Conservation (phyloP, 805 yeast genomes). For the Ogataea methanolica region DNA sequence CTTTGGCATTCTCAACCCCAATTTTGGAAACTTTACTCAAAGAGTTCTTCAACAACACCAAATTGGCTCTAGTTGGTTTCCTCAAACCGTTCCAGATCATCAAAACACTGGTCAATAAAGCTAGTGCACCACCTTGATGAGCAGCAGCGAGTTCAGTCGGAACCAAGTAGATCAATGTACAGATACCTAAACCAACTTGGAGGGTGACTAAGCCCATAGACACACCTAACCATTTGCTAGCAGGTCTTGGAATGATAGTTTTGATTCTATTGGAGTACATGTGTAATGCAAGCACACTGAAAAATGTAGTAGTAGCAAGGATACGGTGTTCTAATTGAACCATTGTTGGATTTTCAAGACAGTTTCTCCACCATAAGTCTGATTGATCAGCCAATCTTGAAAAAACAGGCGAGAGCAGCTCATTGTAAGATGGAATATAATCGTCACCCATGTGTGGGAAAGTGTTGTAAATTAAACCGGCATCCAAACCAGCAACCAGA, state of each 20-base stretch:
- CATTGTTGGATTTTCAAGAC: slow-evolving; percentile 92
- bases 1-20: neutral
- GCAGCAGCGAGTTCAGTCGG: slow-evolving; percentile 92
- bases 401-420: slow-evolving; percentile 70
- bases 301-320: slow-evolving; percentile 77
- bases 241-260: slow-evolving; percentile 48
- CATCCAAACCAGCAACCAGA: slow-evolving; percentile 96
- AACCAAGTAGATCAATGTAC: slow-evolving; percentile 80
- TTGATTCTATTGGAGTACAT: slow-evolving; percentile 58
- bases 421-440: slow-evolving; percentile 68
- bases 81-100: slow-evolving; percentile 54
- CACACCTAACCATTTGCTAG: slow-evolving; percentile 53
- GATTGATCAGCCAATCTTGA: slow-evolving; percentile 62
- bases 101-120: slow-evolving; percentile 76
- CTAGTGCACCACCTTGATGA: slow-evolving; percentile 96
- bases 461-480: slow-evolving; percentile 92
- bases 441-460: slow-evolving; percentile 96
- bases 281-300: slow-evolving; percentile 65
- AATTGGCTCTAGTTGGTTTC: slow-evolving; percentile 41
- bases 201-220: slow-evolving; percentile 79
- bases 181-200: slow-evolving; percentile 84
- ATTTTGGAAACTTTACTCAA: slow-evolving; percentile 16
- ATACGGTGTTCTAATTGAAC: slow-evolving; percentile 90
- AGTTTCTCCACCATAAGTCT: slow-evolving; percentile 86
- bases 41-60: slow-evolving; percentile 26